Evolutionary conservation across 306 rosid species (phyloP), one percentile per base, ranked within the genome.

Genomic region (Parietaria judaica): DNA sequence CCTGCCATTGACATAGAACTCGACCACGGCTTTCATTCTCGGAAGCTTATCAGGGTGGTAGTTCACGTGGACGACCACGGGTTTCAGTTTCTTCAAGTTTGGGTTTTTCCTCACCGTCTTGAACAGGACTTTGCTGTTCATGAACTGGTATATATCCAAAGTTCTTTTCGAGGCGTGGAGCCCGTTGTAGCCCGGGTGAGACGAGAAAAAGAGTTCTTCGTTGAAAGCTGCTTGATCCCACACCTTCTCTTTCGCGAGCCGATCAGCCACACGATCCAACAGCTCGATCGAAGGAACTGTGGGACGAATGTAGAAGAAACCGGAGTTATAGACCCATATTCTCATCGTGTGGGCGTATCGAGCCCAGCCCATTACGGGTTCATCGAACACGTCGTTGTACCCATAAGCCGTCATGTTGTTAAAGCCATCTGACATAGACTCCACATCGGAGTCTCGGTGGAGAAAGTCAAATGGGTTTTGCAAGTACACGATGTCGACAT

Each of bases 161-260:
- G 95, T 81, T 80, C 97, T 85, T 69, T 79, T 76, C 6, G 97
- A 68, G 41, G 97, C 96, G 60, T 87, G 89, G 65, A 91, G 95
- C 34, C 97, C 96, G 0, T 80, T 87, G 35, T 87, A 91, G 48
- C 86, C 83, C 3, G 91, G 80, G 63, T 85, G 91, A 1, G 96
- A 88, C 10, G 98, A 96, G 73, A 36, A 85, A 65, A 78, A 88
- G 50, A 91, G 88, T 70, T 91, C 98, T 73, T 88, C 98, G 3
- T 92, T 92, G 84, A 87, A 92, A 73, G 88, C 96, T 3, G 95
- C 96, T 71, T 92, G 98, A 72, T 90, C 96, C 96, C 98, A 88
- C n/a, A 88, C 75, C 3, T 56, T 61, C 13, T 88, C 88, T 59
- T 49, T 64, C 1, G 96, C 82, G 48, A 92, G 95, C 44, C 98